These are phyloP conservation scores for Nicotiana attenuata DNA, from an alignment of 257 asterid genomes.

Conservation along the genomic window DNA sequence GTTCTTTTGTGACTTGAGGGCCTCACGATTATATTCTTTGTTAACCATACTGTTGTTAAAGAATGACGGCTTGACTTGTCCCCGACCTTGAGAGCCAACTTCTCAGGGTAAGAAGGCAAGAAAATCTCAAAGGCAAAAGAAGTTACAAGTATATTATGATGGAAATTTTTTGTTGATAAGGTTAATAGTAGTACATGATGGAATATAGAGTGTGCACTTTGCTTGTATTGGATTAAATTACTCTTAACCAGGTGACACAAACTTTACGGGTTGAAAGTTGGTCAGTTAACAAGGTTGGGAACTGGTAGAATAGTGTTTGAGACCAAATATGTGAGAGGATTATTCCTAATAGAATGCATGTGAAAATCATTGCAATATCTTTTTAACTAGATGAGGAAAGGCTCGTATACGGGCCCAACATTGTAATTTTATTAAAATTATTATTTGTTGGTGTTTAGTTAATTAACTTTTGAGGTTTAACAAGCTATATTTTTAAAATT, in stretches of 20 bases:
- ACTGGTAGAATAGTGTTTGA: not conserved
- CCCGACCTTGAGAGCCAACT: not conserved
- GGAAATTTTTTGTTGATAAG: not conserved
- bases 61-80: not conserved
- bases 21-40: not conserved
- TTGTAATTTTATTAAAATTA: too few relatives aligned
- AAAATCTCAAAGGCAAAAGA: not conserved
- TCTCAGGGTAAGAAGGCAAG: not conserved
- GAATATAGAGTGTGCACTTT: not conserved
- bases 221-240: not conserved
- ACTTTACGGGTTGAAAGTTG: not conserved
- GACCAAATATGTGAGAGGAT: not conserved
- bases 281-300: not conserved
- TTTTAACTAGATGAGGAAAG: not conserved
- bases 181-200: not conserved
- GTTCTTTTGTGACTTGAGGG: not conserved
- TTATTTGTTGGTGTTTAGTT: too few relatives aligned
- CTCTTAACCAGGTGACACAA: not conserved
- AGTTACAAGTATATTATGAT: not conserved
- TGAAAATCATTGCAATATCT: not conserved
- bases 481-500: too few relatives aligned
- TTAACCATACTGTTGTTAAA: not conserved
- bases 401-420: too few relatives aligned
- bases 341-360: not conserved
- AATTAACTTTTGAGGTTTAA: too few relatives aligned